Evolutionary conservation across 345 rosid genomes (phyloP), one percentile per base, ranked within the genome.

Genomic region (Tarenaya hassleriana): DNA sequence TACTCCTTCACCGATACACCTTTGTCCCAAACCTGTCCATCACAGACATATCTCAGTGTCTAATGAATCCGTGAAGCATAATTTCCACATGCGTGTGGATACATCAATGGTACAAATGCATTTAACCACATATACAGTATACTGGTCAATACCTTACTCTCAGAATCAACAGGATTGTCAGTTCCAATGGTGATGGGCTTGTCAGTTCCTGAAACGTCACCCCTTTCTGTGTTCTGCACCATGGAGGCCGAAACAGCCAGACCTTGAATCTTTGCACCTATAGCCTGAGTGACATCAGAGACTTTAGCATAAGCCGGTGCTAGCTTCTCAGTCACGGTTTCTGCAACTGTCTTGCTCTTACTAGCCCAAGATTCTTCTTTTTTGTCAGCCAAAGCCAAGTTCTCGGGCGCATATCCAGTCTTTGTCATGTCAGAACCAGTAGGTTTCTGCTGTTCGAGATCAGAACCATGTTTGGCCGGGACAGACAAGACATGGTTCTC

Each of bases 1-100:
- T 74, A 85, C 58, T 79, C 87, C 66, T 79, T 83, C 69, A 85
- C 84, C 0, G 97, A 88, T 18, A 83, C 89, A 11, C 92, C 89
- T 73, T 85, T 74, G 50, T 77, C 80, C 83, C 79, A 78, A 16
- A 68, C 68, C 57, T 69, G 56, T 21, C 58, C 63, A 0, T 48
- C 43, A 10, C 62, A 50, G 18, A 49, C 55, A 4, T 33, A 7
- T 24, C 29, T 24, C 5, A 24, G 29, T 2, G 29, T 24, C 2
- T 24, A 24, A n/a, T n/a, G n/a, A n/a, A n/a, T n/a, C n/a, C n/a
- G n/a, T n/a, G n/a, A n/a, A n/a, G n/a, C n/a, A n/a, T n/a, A n/a
- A n/a, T n/a, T n/a, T n/a, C n/a, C n/a, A n/a, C n/a, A n/a, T n/a
- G n/a, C n/a, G n/a, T n/a, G n/a, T n/a, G n/a, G n/a, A n/a, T n/a